Evolutionary conservation across 352 stramenopile species (phyloP), one percentile per base, ranked within the genome.

Genomic region (Phytophthora aleatoria): DNA sequence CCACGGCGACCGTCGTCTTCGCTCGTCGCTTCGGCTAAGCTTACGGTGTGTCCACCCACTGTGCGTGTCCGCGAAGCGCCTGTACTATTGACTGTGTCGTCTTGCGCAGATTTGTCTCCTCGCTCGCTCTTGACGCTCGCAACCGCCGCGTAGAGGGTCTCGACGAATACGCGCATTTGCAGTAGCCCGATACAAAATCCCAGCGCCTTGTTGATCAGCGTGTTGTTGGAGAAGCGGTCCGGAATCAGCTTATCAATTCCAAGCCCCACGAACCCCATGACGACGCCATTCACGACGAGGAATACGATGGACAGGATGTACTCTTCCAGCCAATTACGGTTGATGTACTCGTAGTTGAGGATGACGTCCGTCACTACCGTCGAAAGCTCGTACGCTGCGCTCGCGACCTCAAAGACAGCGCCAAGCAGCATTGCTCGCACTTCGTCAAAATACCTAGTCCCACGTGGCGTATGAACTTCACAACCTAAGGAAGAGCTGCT

Each of bases 301-400:
- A 92, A 89, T 5, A 70, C 66, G 69, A 92, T 81, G 28, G 83
- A 92, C 56, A 92, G 60, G 38, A 78, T 76, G 67, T 92, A 92
- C 64, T 92, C 83, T 13, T 92, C 81, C 24, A 84, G 11, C 83
- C 81, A 92, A 26, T 79, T 71, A 49, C 83, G 83, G 20, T 79
- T 35, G 58, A 92, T 87, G 69, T 92, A 92, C 71, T 92, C 83
- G 41, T 63, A 66, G 57, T 90, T 92, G n/a, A 92, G 75, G 6
- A 92, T 64, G 41, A 90, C 71, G 43, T 92, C 81, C 44, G 81
- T 89, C 36, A 92, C 71, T 53, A 92, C 79, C 8, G 83, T 89
- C 57, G 76, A 77, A 45, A 87, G 52, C 74, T 90, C 81, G 50
- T 92, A 90, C 28, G 79, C 64, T 0, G 78, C 79, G 7, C 63